Evolutionary conservation across 2,329 filamentous ascomycete species (phyloP), one percentile per base, ranked within the genome.

Genomic region (Pseudogymnoascus pannorum): DNA sequence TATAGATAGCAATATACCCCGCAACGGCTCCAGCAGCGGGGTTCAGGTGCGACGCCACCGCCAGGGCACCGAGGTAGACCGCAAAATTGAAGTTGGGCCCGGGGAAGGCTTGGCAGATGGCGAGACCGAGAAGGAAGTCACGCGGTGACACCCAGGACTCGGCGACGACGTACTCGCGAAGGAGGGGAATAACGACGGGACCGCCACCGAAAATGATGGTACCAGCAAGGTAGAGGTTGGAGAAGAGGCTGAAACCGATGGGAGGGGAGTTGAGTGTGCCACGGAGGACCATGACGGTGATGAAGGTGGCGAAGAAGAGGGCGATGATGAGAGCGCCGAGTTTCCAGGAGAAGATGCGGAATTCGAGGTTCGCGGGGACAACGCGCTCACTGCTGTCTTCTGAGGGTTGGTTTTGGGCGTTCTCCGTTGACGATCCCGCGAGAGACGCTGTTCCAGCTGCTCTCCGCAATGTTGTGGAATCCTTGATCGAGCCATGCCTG

Each of bases 201-300:
- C 85, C 85, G 2, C 85, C 84, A 3, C 85, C 85, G 58, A 73
- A 73, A 31, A 67, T 68, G 18, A 60, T 81, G 1, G 87, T 91
- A 0, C 87, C 88, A 0, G 87, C 88, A 0, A 91, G 82, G 67
- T 87, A 90, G 74, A 91, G 81, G 71, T 89, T 91, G 4, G 86
- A 78, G 67, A 91, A 91, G 22, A 91, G 78, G 57, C 80, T 77
- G 66, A 84, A 84, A 0, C 79, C 72, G 0, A 84, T 72, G 0
- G 82, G 76, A 0, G 72, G 62, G 9, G 79, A 57, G 2, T 57
- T 74, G 57, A 74, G 72, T 64, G 68, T 78, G 72, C 70, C 78
- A 35, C 79, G 77, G 0, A 80, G 66, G 14, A 81, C 75, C 70
- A 89, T 80, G 20, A 88, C 69, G 1, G 75, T 67, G 57, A 83